A percentile compares a stretch with the other conserved stretches of the same genome.
These are phyloP conservation scores for Hymenoscyphus scutula DNA, from an alignment of 2,329 filamentous ascomycete species.

Conservation along the genomic window DNA sequence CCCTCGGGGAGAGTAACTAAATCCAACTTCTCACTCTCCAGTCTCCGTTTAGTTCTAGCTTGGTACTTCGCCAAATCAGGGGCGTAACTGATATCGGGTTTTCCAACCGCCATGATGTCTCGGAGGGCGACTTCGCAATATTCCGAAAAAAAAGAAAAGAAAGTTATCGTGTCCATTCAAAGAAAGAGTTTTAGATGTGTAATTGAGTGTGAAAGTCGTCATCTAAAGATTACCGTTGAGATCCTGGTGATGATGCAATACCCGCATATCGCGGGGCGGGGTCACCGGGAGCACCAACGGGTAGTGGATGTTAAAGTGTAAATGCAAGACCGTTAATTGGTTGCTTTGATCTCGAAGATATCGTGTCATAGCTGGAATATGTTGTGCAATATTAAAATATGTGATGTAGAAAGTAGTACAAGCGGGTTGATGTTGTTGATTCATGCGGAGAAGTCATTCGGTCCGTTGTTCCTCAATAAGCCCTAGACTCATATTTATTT, in stretches of 20 bases:
- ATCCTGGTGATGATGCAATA: slow-evolving; percentile 3
- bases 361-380: neutral
- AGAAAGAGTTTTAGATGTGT: neutral
- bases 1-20: slow-evolving; percentile 44
- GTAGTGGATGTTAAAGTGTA: neutral
- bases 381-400: neutral
- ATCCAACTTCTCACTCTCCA: slow-evolving; percentile 41
- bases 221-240: neutral
- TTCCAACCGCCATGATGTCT: slow-evolving; percentile 6
- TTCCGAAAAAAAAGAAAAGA: neutral
- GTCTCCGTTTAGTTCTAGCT: slow-evolving; percentile 46
- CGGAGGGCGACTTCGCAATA: too few relatives aligned
- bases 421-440: neutral
- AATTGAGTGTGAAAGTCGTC: slow-evolving; percentile 6
- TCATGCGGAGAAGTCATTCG: neutral
- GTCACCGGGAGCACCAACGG: neutral
- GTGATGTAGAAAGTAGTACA: neutral
- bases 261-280: neutral
- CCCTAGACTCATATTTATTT: neutral
- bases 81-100: slow-evolving; percentile 58
- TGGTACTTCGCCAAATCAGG: slow-evolving; percentile 54
- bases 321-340: neutral
- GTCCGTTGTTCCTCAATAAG: neutral
- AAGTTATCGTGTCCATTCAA: neutral
- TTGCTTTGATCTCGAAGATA: neutral